Conservation (phyloP, 75 land plant genomes). For the Adiantum capillusveneris region DNA sequence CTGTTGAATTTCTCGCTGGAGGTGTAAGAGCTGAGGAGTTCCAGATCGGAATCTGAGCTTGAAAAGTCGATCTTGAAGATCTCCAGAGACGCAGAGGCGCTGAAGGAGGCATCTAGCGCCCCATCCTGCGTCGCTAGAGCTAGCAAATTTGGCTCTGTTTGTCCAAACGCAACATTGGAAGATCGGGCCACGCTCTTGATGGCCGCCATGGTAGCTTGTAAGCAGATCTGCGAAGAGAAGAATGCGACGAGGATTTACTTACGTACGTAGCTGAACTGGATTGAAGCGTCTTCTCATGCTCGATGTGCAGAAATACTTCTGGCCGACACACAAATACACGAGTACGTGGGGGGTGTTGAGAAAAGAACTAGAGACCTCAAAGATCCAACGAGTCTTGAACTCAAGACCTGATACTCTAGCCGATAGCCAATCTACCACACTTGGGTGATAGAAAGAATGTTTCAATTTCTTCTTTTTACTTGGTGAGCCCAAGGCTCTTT, state of each 20-base stretch:
- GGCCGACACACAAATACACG: too few species aligned
- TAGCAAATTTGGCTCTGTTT: slow-evolving; percentile 54
- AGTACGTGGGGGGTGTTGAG: too few species aligned
- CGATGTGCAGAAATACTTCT: too few species aligned
- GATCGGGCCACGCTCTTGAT: slow-evolving; percentile 70
- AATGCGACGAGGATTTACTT: not conserved
- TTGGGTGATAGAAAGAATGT: too few species aligned
- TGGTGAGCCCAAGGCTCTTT: too few species aligned
- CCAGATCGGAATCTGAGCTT: slow-evolving; percentile 47
- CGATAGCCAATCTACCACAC: too few species aligned
- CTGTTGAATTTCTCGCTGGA: slow-evolving; percentile 77
- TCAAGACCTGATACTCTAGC: too few species aligned
- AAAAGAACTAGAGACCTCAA: too few species aligned
- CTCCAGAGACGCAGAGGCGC: slow-evolving; percentile 72
- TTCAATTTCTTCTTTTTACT: too few species aligned
- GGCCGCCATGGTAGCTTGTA: slow-evolving; percentile 14
- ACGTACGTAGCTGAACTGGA: too few species aligned
- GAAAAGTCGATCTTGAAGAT: slow-evolving; percentile 86
- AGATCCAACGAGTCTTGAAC: too few species aligned
- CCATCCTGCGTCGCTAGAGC: slow-evolving; percentile 95
- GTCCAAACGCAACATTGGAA: slow-evolving; percentile 76
- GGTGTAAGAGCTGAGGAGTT: slow-evolving; percentile 40
- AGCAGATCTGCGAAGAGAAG: not conserved
- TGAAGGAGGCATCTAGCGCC: slow-evolving; percentile 74
- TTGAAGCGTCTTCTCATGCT: too few species aligned